Base-by-base conservation (phyloP, 164 flowering plant species). In the Magnolia changhungtana region DNA sequence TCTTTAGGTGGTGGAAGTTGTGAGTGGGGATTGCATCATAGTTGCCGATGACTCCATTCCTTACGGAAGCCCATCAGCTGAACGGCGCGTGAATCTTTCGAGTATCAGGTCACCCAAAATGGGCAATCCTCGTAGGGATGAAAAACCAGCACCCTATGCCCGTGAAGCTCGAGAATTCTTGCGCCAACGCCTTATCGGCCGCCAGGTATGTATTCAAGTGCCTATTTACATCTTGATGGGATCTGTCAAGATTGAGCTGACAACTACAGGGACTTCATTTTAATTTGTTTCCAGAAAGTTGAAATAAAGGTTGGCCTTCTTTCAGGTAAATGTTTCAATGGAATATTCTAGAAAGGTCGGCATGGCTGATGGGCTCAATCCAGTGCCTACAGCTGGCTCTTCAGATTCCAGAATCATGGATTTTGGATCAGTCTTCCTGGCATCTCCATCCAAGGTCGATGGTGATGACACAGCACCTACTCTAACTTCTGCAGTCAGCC, bases 1-100 rank as follows among this genome's bases (percentile, higher is more conserved):
- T 75, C 45, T 75, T 24, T 84, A 96, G 99, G 99, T 96, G n/a
- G 94, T 96, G 70, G 99, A 96, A 83, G 95, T 94, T 88, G 98
- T 91, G 19, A 94, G 98, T 84, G 99, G 98, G 21, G 99, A 94
- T 73, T 96, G 99, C 77, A 66, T 96, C 71, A 82, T 94, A 82
- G 95, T 96, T 19, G 99, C 99, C 58, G 98, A 94, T 83, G 99
- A 96, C 82, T 80, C 97, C 63, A 67, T 88, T 67, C 98, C 97
- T 59, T 96, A 75, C 80, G 99, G 99, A 45, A 92, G 91, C 80
- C 94, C 98, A 68, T 74, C 81, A 63, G 99, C 98, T 61, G 99
- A 96, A 81, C 79, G 98, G 27, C 87, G 99, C 64, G 96, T 94
- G 24, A 94, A 94, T 82, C 91, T 96, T 70, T 96, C 98, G 29